phyloP scores from a whole-genome alignment of 176 grass and related monocot species.

The Miscanthus lutarioriparius region DNA sequence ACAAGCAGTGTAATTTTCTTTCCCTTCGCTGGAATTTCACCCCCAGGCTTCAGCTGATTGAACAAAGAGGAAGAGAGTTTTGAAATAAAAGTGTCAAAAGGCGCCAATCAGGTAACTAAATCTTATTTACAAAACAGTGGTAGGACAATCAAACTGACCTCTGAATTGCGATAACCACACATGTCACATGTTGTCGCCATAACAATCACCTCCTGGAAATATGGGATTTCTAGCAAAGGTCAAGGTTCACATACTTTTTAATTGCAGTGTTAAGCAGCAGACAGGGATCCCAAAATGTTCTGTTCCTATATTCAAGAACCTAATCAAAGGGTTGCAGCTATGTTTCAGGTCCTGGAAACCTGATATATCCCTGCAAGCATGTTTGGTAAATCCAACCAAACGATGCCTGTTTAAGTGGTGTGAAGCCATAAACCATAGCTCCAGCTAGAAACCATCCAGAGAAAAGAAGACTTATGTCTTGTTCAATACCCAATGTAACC shows the following conservation, averaged over 20 bases:
- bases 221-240: conserved; percentile 83
- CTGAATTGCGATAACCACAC: conserved; percentile 92
- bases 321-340: conserved; percentile 1
- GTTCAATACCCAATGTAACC: not conserved
- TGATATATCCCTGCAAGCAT: not conserved
- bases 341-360: not conserved
- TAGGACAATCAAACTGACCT: conserved; percentile 54
- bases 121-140: not conserved
- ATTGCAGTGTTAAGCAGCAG: not conserved
- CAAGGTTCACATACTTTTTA: conserved; percentile 36
- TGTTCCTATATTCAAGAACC: not conserved
- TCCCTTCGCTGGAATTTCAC: conserved; percentile 82
- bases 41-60: conserved; percentile 87
- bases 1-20: conserved; percentile 75
- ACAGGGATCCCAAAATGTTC: not conserved
- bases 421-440: not conserved
- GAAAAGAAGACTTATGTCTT: not conserved
- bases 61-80: conserved; percentile 20
- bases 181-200: conserved; percentile 85
- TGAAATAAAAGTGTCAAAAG: not conserved
- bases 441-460: conserved; percentile 11
- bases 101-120: not conserved
- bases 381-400: not conserved
- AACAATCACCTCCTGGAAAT: conserved; percentile 89
- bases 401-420: not conserved